Evolutionary conservation across 768 basidiomycete genomes (phyloP), one percentile per base, ranked within the genome.

Genomic region (Kwoniella bestiolae): DNA sequence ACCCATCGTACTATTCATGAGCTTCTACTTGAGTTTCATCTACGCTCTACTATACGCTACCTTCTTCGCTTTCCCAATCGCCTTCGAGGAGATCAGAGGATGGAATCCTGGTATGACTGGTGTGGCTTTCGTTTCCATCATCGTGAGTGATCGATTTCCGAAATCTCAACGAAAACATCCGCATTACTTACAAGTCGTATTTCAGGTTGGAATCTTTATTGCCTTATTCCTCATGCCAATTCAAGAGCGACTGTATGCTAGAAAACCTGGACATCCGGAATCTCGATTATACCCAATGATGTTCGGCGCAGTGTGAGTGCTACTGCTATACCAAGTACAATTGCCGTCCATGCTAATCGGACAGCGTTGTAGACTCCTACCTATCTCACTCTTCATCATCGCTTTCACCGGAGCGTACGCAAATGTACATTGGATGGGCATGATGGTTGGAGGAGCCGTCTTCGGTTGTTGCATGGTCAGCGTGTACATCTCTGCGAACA

Each of bases 401-500:
- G 91, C 91, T 1, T 92, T 91, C 90, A 82, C 86, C 0, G 60
- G 60, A 21, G 87, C 88, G 3, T 81, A 89, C 68, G 70, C 82
- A 0, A 75, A 82, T 12, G 76, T 87, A 0, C 86, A 86, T 64
- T 93, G 91, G 91, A 86, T 91, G 52, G 87, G 82, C 0, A 85
- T 86, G 2, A 89, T 90, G 68, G 83, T 91, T 26, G 89, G 88
- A 49, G 64, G 60, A 63, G 41, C 63, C 0, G 78, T 85, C 21
- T 89, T 59, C 80, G 89, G 9, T 82, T 82, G 63, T 88, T 89
- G 79, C 87, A 89, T 71, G 68, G 66, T 68, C 44, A 60, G 66
- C 21, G 86, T 88, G 7, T 87, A 88, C 69, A 86, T 86, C 1
- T 91, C 91, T 55, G 80, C 90, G 51, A 84, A 91, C 63, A 69